Evolutionary conservation across 2,329 filamentous ascomycete species (phyloP).

Genomic region (Talaromyces sp.): DNA sequence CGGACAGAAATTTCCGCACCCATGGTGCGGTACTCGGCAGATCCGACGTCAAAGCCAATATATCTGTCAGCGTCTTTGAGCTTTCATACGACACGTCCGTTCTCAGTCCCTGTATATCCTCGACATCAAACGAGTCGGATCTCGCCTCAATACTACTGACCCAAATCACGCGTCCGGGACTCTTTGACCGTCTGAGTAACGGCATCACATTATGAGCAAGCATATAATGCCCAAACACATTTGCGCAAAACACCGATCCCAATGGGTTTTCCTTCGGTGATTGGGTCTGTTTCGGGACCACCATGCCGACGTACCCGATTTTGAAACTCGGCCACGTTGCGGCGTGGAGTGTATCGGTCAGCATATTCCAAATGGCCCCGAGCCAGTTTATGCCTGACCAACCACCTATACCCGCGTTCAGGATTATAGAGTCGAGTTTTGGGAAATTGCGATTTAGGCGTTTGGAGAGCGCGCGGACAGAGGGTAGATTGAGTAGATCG

Average conservation of each 20-base stretch:
- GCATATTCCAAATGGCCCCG: constrained; percentile 52
- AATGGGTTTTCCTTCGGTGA: constrained; percentile 55
- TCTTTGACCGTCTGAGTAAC: constrained; percentile 57
- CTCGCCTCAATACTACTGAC: constrained; percentile 75
- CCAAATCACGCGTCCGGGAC: constrained; percentile 74
- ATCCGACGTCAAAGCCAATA: constrained; percentile 70
- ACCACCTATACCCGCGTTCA: constrained; percentile 85
- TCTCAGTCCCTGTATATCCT: constrained; percentile 73
- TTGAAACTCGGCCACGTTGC: constrained; percentile 79
- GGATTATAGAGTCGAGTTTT: constrained; percentile 72
- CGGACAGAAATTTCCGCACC: constrained; percentile 55
- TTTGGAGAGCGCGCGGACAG: constrained; percentile 53
- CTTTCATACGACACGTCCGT: constrained; percentile 72
- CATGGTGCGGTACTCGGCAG: constrained; percentile 62
- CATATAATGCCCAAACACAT: constrained; percentile 93
- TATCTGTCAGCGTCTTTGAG: constrained; percentile 80
- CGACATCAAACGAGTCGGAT: constrained; percentile 53
- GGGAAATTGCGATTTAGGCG: constrained; percentile 54
- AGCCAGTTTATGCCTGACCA: constrained; percentile 77
- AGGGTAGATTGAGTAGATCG: constrained; percentile 56
- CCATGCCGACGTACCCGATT: constrained; percentile 55
- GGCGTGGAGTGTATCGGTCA: constrained; percentile 64
- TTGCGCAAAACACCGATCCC: constrained; percentile 82
- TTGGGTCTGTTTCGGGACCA: constrained; percentile 54
- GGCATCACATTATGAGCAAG: constrained; percentile 76